Evolutionary conservation across 352 stramenopile genomes (phyloP).

Genomic region (Phytopythium cucurbitacearum): DNA sequence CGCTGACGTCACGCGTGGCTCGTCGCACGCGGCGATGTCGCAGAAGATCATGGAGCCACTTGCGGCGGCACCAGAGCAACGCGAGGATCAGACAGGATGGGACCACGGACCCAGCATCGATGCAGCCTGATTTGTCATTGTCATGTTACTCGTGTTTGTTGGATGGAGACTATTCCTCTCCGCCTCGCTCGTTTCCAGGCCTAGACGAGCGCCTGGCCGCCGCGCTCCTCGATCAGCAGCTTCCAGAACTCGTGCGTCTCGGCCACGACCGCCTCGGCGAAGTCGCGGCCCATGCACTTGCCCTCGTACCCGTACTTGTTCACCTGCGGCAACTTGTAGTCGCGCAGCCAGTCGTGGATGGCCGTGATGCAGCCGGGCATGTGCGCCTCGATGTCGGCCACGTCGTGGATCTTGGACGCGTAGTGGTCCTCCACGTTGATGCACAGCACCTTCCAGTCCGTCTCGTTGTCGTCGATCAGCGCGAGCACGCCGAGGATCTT

Average conservation of each 20-base stretch:
- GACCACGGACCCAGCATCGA: too few species aligned
- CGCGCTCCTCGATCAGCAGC: constrained; percentile 83
- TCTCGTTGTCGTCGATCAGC: constrained; percentile 99
- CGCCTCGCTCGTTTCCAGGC: neutral
- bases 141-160: too few species aligned
- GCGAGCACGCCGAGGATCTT: constrained; percentile 98
- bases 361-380: constrained; percentile 90
- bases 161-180: too few species aligned
- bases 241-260: constrained; percentile 91
- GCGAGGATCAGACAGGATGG: too few species aligned
- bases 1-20: too few species aligned
- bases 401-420: constrained; percentile 96
- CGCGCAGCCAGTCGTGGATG: constrained; percentile 98
- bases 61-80: too few species aligned
- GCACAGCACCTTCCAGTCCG: constrained; percentile 99
- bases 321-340: constrained; percentile 99
- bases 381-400: constrained; percentile 94
- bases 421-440: constrained; percentile 97
- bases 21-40: too few species aligned
- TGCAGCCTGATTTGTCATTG: too few species aligned
- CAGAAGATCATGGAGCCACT: too few species aligned
- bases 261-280: constrained; percentile 81
- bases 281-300: constrained; percentile 91
- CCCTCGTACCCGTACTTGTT: constrained; percentile 99
- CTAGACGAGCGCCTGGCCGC: constrained; percentile 77